These are phyloP conservation scores for Phaeoacremonium minimum DNA, from an alignment of 2,329 filamentous ascomycete species.

Conservation along the genomic window DNA sequence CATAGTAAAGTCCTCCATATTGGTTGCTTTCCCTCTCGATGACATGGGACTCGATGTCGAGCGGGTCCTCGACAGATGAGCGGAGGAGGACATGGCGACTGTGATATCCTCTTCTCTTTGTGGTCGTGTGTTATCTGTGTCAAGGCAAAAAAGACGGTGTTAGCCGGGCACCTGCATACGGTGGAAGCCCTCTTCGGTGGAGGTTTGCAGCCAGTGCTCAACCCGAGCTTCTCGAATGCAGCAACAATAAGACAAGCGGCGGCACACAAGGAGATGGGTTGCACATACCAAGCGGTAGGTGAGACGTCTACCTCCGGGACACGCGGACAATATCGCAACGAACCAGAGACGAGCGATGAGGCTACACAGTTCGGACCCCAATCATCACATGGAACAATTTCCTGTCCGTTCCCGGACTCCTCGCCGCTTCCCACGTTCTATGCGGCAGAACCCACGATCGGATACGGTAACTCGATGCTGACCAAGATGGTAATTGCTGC, in stretches of 20 bases:
- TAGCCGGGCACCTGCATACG: conserved; percentile 17
- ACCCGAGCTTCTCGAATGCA: conserved; percentile 12
- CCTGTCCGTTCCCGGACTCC: conserved; percentile 31
- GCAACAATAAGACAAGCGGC: conserved; percentile 11
- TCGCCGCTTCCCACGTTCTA: conserved; percentile 18
- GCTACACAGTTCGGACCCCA: conserved; percentile 34
- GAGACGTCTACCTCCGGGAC: conserved; percentile 22
- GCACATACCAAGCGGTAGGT: conserved; percentile 34
- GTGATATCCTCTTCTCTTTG: conserved; percentile 26
- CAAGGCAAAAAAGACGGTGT: conserved; percentile 13
- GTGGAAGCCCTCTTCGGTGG: conserved; percentile 6
- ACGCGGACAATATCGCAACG: conserved; percentile 27
- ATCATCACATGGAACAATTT: conserved; percentile 35
- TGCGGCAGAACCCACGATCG: conserved; percentile 12
- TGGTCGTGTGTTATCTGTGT: conserved; percentile 12
- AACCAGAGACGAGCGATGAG: conserved; percentile 30
- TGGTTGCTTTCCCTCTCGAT: conserved; percentile 39
- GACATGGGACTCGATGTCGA: conserved; percentile 50
- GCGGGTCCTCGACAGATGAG: conserved; percentile 52
- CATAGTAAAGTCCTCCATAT: conserved; percentile 50
- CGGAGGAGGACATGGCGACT: conserved; percentile 53
- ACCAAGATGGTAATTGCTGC: conserved; percentile 9
- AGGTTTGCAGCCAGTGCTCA: conserved; percentile 14
- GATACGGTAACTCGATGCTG: conserved; percentile 10
- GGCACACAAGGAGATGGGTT: conserved; percentile 17